Evolutionary conservation across 2,329 filamentous ascomycete species (phyloP), one percentile per base, ranked within the genome.

Genomic region (Cladosporium sphaerospermum): DNA sequence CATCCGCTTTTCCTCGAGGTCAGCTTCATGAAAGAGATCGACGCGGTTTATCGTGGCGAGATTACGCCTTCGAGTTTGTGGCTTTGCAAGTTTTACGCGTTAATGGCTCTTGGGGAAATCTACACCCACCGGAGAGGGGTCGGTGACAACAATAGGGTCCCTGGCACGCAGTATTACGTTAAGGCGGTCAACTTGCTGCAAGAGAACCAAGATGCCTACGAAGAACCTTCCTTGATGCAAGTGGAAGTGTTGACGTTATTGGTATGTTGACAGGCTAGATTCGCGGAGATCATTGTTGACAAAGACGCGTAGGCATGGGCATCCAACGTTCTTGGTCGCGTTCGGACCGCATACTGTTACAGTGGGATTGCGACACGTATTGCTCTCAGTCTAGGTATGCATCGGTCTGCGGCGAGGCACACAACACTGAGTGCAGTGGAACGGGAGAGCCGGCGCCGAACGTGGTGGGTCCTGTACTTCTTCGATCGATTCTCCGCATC

Each of bases 51-150:
- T 14, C 61, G 66, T 47, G 67, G 68, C 14, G 62, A 65, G 3
- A 59, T 64, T 6, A 65, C 64, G 4, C 63, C 63, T 3, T 68
- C 70, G 23, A 59, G 64, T 0, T 53, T 73, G 0, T 57, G 68
- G 1, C 68, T 66, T 8, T 73, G 72, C 55, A 76, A 76, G 52
- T 55, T 77, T 0, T 74, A 71, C 61, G 73, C 71, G 0, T 42
- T 77, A 0, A 73, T 77, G 55, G 75, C 74, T 0, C 64, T 78
- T 3, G 75, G 75, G 0, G 73, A 77, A 55, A 67, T 75, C 34
- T 76, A 76, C 28, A 74, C 73, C 0, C 70, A 67, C 0, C 64
- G 72, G 16, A 66, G 69, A 2, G 68, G 58, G 53, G 67, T 9
- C 32, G 64, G 3, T 62, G 67, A 10, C 56, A 62, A 32, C 56